Evolutionary conservation across 2,329 filamentous ascomycete species (phyloP), one percentile per base, ranked within the genome.

Genomic region (Colletotrichum godetiae): DNA sequence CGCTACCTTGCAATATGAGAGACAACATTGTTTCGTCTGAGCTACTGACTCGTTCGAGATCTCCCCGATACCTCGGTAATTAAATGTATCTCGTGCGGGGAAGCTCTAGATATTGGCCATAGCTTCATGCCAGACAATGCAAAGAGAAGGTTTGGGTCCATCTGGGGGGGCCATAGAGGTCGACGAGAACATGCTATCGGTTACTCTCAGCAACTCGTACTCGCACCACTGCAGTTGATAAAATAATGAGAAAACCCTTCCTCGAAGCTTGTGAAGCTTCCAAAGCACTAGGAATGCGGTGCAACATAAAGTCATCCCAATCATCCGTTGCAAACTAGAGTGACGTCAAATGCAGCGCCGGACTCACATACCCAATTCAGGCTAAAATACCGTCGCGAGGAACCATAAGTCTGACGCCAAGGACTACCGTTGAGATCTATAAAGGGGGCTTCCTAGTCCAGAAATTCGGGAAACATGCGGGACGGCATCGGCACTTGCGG

Each of bases 51-150:
- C 6, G 27, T 8, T 13, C 8, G 4, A 22, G 3, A 10, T 15
- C 4, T 6, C 19, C 63, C n/a, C 2, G 5, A 68, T 64, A 42
- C 65, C 69, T 72, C 69, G 65, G 69, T 24, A 62, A 3, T 12
- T 5, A 0, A 59, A 10, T 10, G 22, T 24, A 7, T 12, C 5
- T 68, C 29, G 69, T 63, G 58, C 53, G 65, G 69, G 65, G 69
- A 69, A 72, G 52, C 63, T 57, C 27, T 5, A 6, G 8, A 33
- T 4, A 42, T 24, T 53, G 52, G 24, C 53, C 24, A 68, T 68
- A 57, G 65, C 58, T 57, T 63, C 31, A 8, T 15, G 15, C 12
- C 7, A 35, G 11, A 5, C 10, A 12, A 42, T 33, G 29, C 19
- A 24, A 22, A 10, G 5, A 1, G 15, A 27, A 49, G 15, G 37